These are phyloP conservation scores for Penicillium occitanis DNA, from an alignment of 2,329 filamentous ascomycete species.

Conservation along the genomic window DNA sequence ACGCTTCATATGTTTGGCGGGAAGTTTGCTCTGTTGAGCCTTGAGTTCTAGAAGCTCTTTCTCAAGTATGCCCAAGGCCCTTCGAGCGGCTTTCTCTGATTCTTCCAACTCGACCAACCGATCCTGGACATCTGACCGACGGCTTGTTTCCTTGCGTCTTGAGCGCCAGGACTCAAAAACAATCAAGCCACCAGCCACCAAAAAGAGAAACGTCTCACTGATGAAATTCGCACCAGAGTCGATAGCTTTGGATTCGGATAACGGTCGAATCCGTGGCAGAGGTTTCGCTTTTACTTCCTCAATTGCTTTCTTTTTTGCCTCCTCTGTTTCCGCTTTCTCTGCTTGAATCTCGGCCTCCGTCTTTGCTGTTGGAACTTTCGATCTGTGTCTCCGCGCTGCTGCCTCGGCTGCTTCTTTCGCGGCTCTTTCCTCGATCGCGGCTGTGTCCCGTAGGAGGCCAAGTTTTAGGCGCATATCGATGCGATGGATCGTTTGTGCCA, in stretches of 20 bases:
- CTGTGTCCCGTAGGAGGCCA: constrained; percentile 62
- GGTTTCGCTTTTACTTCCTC: constrained; percentile 50
- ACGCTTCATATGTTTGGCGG: constrained; percentile 30
- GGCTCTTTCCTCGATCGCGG: constrained; percentile 48
- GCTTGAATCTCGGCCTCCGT: constrained; percentile 61
- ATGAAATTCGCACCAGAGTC: constrained; percentile 69
- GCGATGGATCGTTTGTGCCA: constrained; percentile 64
- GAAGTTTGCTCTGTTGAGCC: constrained; percentile 37
- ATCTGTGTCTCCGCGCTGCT: constrained; percentile 54
- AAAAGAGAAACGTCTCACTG: constrained; percentile 65
- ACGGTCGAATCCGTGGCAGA: constrained; percentile 59
- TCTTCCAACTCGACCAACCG: constrained; percentile 59
- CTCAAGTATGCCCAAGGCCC: constrained; percentile 46
- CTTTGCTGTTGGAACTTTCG: constrained; percentile 59
- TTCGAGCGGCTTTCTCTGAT: constrained; percentile 43
- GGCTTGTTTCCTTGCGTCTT: constrained; percentile 59
- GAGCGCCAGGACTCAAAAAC: constrained; percentile 63
- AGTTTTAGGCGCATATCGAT: constrained; percentile 68
- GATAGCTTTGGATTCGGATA: constrained; percentile 67
- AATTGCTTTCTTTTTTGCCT: constrained; percentile 41
- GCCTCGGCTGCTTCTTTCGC: constrained; percentile 55
- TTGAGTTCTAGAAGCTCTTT: constrained; percentile 47
- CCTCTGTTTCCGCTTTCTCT: constrained; percentile 42
- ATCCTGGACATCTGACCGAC: constrained; percentile 61
- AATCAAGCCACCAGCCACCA: constrained; percentile 62